Conservation (phyloP, 1,139 yeast genomes). For the Hyphopichia fennica region DNA sequence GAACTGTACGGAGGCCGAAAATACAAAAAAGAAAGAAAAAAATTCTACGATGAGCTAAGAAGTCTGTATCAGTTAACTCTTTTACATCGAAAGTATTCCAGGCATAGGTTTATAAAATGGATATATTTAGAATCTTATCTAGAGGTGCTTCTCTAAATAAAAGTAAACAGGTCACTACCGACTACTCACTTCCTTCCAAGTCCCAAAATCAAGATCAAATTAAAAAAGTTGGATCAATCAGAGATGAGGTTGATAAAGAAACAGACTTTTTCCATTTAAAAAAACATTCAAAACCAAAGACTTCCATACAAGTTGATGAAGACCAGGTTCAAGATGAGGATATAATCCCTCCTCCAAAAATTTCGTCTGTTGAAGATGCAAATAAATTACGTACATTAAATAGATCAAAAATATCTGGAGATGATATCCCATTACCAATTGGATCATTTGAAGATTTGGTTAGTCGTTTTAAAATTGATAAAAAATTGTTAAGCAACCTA, state of each 20-base stretch:
- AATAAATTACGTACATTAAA: constrained; percentile 51
- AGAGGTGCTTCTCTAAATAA: constrained; percentile 82
- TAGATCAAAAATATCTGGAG: constrained; percentile 68
- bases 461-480: constrained; percentile 64
- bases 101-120: too few species aligned
- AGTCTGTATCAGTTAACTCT: too few species aligned
- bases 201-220: constrained; percentile 16
- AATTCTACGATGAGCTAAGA: not conserved
- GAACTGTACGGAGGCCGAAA: not conserved
- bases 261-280: constrained; percentile 71
- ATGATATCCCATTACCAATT: constrained; percentile 81
- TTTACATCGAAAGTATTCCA: too few species aligned
- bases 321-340: constrained; percentile 22
- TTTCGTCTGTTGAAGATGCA: constrained; percentile 60
- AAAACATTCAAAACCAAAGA: constrained; percentile 20
- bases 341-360: constrained; percentile 42
- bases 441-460: constrained; percentile 84
- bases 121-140: constrained; percentile 78
- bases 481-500: constrained; percentile 62
- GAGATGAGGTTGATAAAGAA: constrained; percentile 55
- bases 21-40: too few species aligned
- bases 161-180: constrained; percentile 42
- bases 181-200: constrained; percentile 43
- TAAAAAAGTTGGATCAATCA: constrained; percentile 36
- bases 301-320: constrained; percentile 13